A percentile compares a stretch with the other conserved stretches of the same genome.
These are phyloP conservation scores for Nemania abortiva DNA, from an alignment of 2,329 filamentous ascomycete species.

Conservation along the genomic window DNA sequence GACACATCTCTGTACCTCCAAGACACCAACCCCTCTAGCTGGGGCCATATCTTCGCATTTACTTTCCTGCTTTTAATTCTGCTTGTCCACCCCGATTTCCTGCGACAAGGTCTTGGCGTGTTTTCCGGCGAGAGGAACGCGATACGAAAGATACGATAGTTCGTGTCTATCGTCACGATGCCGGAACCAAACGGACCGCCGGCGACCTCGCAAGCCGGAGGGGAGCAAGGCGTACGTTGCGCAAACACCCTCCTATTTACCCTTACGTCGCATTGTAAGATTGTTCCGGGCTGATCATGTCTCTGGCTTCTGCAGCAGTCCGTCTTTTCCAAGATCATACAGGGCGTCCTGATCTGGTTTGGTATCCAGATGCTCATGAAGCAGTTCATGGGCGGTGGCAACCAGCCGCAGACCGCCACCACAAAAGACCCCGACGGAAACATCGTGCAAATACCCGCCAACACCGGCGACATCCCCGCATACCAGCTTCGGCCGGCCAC, in stretches of 20 bases:
- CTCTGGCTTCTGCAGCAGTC: slow-evolving; percentile 46
- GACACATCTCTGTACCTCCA: slow-evolving; percentile 11
- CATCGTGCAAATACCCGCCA: slow-evolving; percentile 64
- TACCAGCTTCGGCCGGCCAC: slow-evolving; percentile 73
- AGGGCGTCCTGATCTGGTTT: slow-evolving; percentile 68
- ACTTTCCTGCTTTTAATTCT: not conserved
- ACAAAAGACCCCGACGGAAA: slow-evolving; percentile 66
- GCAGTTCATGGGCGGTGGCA: slow-evolving; percentile 63
- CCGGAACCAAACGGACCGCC: slow-evolving; percentile 50
- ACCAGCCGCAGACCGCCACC: slow-evolving; percentile 61
- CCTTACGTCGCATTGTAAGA: not conserved
- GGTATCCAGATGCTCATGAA: slow-evolving; percentile 70
- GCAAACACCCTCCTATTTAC: not conserved
- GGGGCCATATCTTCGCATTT: not conserved
- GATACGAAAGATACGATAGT: not conserved
- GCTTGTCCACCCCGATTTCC: not conserved
- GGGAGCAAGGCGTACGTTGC: slow-evolving; percentile 53
- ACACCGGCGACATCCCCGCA: slow-evolving; percentile 69
- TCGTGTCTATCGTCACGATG: slow-evolving; percentile 46
- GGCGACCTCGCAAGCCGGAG: slow-evolving; percentile 47
- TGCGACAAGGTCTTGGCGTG: slow-evolving; percentile 20
- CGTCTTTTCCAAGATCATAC: slow-evolving; percentile 61
- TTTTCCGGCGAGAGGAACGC: slow-evolving; percentile 3
- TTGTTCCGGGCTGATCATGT: slow-evolving; percentile 28
- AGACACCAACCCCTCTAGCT: not conserved